Conservation (phyloP, 2,329 filamentous ascomycete species). For the Colletotrichum chlorophyti region DNA sequence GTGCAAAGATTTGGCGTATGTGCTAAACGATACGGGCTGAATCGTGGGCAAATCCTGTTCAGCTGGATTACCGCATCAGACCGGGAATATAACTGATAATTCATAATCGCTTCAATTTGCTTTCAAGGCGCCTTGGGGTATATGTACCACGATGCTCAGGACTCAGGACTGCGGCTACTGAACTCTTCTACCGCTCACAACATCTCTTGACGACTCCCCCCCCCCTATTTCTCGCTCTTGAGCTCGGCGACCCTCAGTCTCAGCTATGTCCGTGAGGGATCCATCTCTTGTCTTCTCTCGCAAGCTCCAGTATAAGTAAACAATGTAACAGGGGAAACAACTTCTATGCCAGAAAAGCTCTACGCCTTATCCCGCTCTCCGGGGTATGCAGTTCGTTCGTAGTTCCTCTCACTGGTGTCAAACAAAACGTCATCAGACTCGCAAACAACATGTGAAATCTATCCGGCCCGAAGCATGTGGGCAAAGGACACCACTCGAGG, state of each 20-base stretch:
- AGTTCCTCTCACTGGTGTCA: neutral
- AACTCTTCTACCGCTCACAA: neutral
- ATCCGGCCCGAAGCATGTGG: neutral
- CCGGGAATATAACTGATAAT: too few species aligned
- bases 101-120: conserved; percentile 8
- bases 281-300: neutral
- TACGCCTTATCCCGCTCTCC: conserved; percentile 15
- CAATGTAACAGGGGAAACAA: neutral
- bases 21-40: too few species aligned
- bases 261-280: neutral
- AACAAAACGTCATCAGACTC: conserved; percentile 4
- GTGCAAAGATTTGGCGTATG: too few species aligned
- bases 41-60: too few species aligned
- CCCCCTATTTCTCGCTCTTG: neutral
- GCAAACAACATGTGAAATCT: conserved; percentile 1
- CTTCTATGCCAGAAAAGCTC: conserved; percentile 23
- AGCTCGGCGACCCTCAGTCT: neutral
- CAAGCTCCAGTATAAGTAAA: neutral
- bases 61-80: too few species aligned
- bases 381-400: conserved; percentile 19
- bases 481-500: conserved; percentile 12
- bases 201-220: too few species aligned
- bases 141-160: conserved; percentile 21
- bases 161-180: neutral
- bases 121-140: conserved; percentile 15